A percentile compares a stretch with the other conserved stretches of the same genome.
phyloP scores from a whole-genome alignment of 225 moss, liverwort and hornwort species.

The Neckera pumila region DNA sequence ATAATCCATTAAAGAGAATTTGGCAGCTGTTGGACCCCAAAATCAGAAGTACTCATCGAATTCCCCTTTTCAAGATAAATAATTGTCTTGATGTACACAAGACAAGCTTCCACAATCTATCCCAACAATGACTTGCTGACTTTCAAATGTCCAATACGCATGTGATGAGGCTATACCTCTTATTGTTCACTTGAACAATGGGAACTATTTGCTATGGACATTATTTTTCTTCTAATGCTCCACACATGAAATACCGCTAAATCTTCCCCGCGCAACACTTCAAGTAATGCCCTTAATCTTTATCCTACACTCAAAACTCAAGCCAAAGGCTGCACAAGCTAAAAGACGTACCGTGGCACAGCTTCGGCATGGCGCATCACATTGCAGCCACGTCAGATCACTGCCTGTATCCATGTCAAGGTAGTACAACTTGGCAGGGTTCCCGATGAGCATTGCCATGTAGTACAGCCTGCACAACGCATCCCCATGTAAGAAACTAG shows the following conservation, averaged over 20 bases:
- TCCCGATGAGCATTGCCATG: slow-evolving; percentile 67
- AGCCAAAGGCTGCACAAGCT: not conserved
- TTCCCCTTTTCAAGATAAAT: not conserved
- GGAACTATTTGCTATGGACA: not conserved
- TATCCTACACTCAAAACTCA: not conserved
- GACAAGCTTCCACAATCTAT: not conserved
- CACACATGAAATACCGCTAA: not conserved
- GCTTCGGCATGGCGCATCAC: slow-evolving; percentile 73
- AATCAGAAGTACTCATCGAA: not conserved
- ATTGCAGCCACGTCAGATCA: slow-evolving; percentile 91
- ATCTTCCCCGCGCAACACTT: not conserved
- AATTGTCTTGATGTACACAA: not conserved
- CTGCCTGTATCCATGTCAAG: slow-evolving; percentile 90
- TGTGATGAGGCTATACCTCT: not conserved
- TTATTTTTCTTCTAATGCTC: not conserved
- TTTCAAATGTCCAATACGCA: not conserved
- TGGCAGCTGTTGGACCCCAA: not conserved
- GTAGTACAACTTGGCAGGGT: slow-evolving; percentile 61
- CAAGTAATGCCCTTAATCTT: not conserved
- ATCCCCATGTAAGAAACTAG: not conserved
- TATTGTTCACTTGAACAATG: not conserved
- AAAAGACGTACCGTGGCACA: slow-evolving; percentile 60
- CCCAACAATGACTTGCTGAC: not conserved
- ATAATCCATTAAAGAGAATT: not conserved
- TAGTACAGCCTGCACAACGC: slow-evolving; percentile 63